Base-by-base conservation (phyloP, 768 basidiomycete genomes). In the Kwoniella dendrophila region DNA sequence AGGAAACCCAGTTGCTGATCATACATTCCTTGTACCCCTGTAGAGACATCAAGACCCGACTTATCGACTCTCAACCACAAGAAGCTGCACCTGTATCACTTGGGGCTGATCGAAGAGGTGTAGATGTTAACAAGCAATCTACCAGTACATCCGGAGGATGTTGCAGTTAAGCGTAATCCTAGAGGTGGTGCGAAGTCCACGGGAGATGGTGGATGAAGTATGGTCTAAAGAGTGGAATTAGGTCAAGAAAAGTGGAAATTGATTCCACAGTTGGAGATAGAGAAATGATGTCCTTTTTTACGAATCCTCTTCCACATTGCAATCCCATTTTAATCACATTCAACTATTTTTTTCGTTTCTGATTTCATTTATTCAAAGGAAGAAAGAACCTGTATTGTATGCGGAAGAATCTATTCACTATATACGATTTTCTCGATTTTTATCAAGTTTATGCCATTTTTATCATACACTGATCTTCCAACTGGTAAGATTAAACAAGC, bases 31-130 rank as follows among this genome's bases (percentile, higher is more conserved):
- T 26, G 45, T 43, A 10, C 7, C 36, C 12, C 18, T 44, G 45
- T 56, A 74, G 95, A 77, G 95, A 96, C 78, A 97, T 98, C 84
- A 99, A 98, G 83, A 85, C 90, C 51, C 90, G 96, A 48, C 83
- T 98, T 68, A 97, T 98, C 76, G 96, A 98, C 80, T 92, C 93
- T 8, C 79, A 80, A 32, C 72, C 79, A 7, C 75, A 76, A 51
- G 68, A 75, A 38, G 62, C 70, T 1, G 61, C 70, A 2, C 55
- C 70, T n/a, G 55, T 60, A 2, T 59, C 64, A 2, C 69, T 72
- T 29, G 75, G 67, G n/a, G 68, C 65, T 12, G 67, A 71, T 56
- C 65, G 74, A 51, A 54, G 68, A 26, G 72, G 69, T 52, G 71
- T 71, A 48, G 70, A 73, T 50, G 64, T 71, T 36, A 70, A 72